Evolutionary conservation across 2,329 filamentous ascomycete genomes (phyloP).

Genomic region (Ceratocystis eucalypticola): DNA sequence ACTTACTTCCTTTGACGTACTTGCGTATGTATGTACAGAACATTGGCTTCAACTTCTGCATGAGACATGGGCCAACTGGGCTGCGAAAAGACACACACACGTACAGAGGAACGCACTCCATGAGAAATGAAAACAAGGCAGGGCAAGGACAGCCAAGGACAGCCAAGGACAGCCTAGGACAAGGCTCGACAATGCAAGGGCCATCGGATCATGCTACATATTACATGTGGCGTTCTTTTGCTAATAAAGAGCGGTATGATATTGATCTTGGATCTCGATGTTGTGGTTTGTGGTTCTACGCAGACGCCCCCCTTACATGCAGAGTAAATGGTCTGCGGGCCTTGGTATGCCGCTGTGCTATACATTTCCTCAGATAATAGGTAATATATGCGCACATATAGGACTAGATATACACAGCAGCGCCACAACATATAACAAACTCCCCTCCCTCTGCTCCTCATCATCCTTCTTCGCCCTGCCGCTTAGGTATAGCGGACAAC

Average conservation of each 20-base stretch:
- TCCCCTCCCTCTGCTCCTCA: too few relatives aligned
- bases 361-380: too few relatives aligned
- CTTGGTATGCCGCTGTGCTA: too few relatives aligned
- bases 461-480: too few relatives aligned
- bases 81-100: not conserved
- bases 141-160: not conserved
- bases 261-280: not conserved
- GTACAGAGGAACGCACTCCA: too few relatives aligned
- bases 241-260: not conserved
- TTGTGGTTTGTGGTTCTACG: not conserved
- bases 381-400: not conserved
- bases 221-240: not conserved
- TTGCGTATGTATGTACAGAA: not conserved
- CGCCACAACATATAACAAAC: not conserved
- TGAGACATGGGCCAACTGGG: not conserved
- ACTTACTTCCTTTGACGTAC: not conserved
- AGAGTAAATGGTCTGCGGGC: too few relatives aligned
- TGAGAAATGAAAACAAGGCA: too few relatives aligned
- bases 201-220: not conserved
- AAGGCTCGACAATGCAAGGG: not conserved
- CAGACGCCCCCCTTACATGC: not conserved
- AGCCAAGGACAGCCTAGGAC: not conserved
- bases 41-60: not conserved
- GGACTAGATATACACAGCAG: not conserved
- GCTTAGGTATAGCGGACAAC: too few relatives aligned